Conservation (phyloP, 208 protist genomes). For the Wallacemonas sp. region DNA sequence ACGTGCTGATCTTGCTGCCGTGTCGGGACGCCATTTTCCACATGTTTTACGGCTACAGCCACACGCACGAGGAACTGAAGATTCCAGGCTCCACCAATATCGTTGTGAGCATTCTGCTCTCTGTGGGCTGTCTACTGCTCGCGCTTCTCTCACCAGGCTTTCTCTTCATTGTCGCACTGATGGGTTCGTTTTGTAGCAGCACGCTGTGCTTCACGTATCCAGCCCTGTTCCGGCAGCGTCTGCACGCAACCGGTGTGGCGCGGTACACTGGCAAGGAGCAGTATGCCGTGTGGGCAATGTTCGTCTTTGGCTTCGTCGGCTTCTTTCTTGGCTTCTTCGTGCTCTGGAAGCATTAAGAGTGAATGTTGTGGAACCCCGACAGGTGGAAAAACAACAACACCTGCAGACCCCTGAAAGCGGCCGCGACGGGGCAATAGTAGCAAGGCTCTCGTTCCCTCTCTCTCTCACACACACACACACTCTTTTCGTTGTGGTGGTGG, state of each 20-base stretch:
- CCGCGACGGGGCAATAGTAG: no score
- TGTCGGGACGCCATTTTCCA: conserved; percentile 61
- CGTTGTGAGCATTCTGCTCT: conserved; percentile 41
- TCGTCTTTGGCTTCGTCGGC: conserved; percentile 46
- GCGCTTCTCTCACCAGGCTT: conserved; percentile 54
- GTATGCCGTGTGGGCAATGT: conserved; percentile 41
- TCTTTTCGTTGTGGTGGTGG: no score
- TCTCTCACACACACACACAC: no score
- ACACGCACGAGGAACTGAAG: conserved; percentile 31
- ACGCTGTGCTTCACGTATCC: conserved; percentile 75
- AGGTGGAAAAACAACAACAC: no score
- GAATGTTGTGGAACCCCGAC: no score
- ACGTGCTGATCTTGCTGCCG: conserved; percentile 69
- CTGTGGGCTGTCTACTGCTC: conserved; percentile 43
- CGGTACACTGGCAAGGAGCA: conserved; percentile 36
- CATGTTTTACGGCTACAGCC: conserved; percentile 59
- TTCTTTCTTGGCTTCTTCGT: conserved; percentile 45
- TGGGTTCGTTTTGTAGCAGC: conserved; percentile 74
- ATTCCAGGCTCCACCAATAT: conserved; percentile 46
- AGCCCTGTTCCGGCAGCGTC: conserved; percentile 51
- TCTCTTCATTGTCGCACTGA: conserved; percentile 62
- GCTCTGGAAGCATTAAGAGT: conserved; percentile 9
- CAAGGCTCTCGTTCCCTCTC: no score
- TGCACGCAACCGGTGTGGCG: conserved; percentile 51
- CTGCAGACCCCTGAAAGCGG: no score